Conservation (phyloP, 83 land plant genomes). For the Picea abies region DNA sequence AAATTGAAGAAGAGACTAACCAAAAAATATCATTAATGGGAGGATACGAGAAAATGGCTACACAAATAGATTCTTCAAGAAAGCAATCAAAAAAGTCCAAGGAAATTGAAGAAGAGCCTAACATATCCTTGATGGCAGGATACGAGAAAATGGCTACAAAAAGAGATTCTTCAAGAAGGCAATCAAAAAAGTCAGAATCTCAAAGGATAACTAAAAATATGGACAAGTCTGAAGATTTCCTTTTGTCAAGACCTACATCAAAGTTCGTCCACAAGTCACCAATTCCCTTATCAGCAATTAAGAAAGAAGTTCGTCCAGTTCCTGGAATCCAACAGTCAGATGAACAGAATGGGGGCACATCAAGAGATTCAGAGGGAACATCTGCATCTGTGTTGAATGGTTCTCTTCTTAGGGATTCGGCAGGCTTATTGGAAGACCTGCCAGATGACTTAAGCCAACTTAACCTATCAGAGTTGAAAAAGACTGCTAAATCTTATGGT, state of each 20-base stretch:
- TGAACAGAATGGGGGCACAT: conserved; percentile 1
- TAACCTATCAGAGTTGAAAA: conserved; percentile 67
- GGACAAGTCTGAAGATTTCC: not conserved
- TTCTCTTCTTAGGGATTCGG: conserved; percentile 1
- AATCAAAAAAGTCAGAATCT: not conserved
- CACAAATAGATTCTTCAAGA: conserved; percentile 2
- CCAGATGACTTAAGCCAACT: conserved; percentile 22
- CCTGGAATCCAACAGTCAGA: conserved; percentile 5
- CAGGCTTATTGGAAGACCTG: conserved; percentile 11
- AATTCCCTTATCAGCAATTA: conserved; percentile 37
- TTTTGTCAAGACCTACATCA: conserved; percentile 41
- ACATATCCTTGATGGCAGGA: not conserved
- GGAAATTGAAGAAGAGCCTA: not conserved
- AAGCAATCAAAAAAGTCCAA: not conserved
- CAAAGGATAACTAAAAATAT: not conserved
- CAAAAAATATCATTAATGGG: not conserved
- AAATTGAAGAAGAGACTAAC: not conserved
- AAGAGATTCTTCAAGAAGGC: conserved; percentile 10
- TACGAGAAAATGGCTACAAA: conserved; percentile 1
- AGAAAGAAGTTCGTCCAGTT: conserved; percentile 18
- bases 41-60: not conserved
- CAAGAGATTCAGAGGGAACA: conserved; percentile 16
- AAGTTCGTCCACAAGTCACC: conserved; percentile 62
- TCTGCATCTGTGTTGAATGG: conserved; percentile 16
- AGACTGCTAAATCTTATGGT: conserved; percentile 51